Percentiles rank a stretch among this genome's conserved stretches.
Evolutionary conservation across 768 basidiomycete species (phyloP).

Genomic region (Leccinum ochraceum): DNA sequence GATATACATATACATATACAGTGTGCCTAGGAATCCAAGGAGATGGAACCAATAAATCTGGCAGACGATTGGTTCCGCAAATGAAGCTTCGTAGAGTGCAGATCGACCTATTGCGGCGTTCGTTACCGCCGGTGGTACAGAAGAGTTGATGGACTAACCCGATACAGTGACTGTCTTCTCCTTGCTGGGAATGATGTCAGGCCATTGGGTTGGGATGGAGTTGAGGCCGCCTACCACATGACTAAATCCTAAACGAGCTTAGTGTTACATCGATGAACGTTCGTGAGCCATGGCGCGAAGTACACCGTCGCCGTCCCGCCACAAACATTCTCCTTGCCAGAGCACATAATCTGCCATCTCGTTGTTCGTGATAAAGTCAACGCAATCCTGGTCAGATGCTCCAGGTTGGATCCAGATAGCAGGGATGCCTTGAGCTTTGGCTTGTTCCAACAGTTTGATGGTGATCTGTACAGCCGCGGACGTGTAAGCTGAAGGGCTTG

Average conservation of each 20-base stretch:
- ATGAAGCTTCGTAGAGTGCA: background rate
- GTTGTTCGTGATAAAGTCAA: constrained; percentile 64
- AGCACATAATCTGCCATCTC: constrained; percentile 68
- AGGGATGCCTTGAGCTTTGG: constrained; percentile 68
- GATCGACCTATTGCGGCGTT: background rate
- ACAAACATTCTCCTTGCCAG: constrained; percentile 80
- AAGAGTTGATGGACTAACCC: background rate
- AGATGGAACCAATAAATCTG: background rate
- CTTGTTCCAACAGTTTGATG: constrained; percentile 62
- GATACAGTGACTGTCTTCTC: background rate
- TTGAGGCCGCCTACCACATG: background rate
- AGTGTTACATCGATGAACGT: constrained; percentile 21
- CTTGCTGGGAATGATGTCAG: background rate
- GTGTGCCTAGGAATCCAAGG: background rate
- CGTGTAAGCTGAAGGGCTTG: background rate
- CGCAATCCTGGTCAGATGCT: constrained; percentile 68
- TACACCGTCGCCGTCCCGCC: constrained; percentile 72
- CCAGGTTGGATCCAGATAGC: constrained; percentile 91
- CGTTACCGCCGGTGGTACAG: background rate
- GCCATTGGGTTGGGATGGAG: background rate
- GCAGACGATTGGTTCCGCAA: background rate
- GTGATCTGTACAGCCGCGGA: constrained; percentile 56
- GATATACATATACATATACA: background rate
- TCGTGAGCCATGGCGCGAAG: constrained; percentile 26
- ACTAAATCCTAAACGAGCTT: background rate